Evolutionary conservation across 768 basidiomycete species (phyloP).

Genomic region (Suillus discolor): DNA sequence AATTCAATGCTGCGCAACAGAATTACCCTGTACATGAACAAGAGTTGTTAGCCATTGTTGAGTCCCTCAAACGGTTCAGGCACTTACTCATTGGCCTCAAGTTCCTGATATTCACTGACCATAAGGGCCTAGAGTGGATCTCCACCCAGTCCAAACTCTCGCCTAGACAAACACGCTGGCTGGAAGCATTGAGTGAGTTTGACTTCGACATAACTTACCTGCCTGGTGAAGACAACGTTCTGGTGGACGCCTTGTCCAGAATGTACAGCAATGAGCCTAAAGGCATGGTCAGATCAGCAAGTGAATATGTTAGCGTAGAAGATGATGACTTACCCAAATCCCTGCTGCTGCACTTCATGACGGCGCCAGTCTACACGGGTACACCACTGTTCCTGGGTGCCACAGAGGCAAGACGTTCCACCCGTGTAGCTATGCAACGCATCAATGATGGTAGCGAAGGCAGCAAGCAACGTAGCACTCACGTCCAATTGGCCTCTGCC

Average conservation of each 20-base stretch:
- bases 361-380: neutral
- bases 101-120: slow-evolving; percentile 29
- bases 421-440: no score
- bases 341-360: slow-evolving; percentile 5
- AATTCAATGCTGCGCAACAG: slow-evolving; percentile 30
- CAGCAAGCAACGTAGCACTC: no score
- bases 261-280: slow-evolving; percentile 27
- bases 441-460: no score
- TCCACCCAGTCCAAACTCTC: slow-evolving; percentile 18
- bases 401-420: no score
- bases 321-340: slow-evolving; percentile 10
- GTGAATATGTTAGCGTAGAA: slow-evolving; percentile 25
- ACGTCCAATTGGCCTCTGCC: no score
- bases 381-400: no score
- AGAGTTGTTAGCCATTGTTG: slow-evolving; percentile 23
- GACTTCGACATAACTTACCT: slow-evolving; percentile 28
- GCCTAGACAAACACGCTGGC: slow-evolving; percentile 24
- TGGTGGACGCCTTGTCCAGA: slow-evolving; percentile 23
- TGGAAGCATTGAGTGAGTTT: slow-evolving; percentile 30
- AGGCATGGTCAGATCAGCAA: neutral
- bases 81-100: slow-evolving; percentile 21
- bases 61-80: slow-evolving; percentile 30
- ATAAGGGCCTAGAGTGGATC: slow-evolving; percentile 32
- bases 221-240: slow-evolving; percentile 12
- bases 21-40: slow-evolving; percentile 29